Percentiles rank a stretch among this genome's conserved stretches.
phyloP scores from a whole-genome alignment of 2,329 filamentous ascomycete species.

The Fusarium robinianum region DNA sequence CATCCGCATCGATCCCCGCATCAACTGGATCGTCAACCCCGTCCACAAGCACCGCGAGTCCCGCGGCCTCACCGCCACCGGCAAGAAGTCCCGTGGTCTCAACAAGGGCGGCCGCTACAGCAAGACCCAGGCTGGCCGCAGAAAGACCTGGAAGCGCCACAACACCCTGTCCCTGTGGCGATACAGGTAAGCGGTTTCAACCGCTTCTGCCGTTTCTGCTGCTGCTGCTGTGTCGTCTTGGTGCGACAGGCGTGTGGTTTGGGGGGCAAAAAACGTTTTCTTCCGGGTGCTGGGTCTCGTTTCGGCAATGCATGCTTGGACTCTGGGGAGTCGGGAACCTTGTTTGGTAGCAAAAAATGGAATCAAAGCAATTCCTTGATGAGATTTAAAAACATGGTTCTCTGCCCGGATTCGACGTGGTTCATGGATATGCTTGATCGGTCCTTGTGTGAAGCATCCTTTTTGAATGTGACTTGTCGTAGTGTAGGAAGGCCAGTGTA shows the following conservation, averaged over 20 bases:
- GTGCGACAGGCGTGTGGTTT: slow-evolving; percentile 25
- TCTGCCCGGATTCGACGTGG: slow-evolving; percentile 17
- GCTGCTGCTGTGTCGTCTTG: slow-evolving; percentile 12
- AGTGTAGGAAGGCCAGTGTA: no score
- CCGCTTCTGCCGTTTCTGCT: slow-evolving; percentile 10
- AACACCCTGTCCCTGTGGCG: slow-evolving; percentile 99
- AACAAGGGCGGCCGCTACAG: slow-evolving; percentile 99
- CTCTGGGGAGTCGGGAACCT: slow-evolving; percentile 41
- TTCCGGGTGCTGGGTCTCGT: slow-evolving; percentile 36
- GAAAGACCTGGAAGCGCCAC: slow-evolving; percentile 99
- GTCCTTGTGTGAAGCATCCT: not conserved
- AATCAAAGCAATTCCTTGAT: slow-evolving; percentile 40
- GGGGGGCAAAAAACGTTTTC: slow-evolving; percentile 27
- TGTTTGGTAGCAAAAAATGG: slow-evolving; percentile 40
- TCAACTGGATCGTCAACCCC: slow-evolving; percentile 99
- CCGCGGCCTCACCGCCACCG: slow-evolving; percentile 95
- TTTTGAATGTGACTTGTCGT: no score
- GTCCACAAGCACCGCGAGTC: slow-evolving; percentile 99
- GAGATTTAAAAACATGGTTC: slow-evolving; percentile 35
- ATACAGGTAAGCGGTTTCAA: slow-evolving; percentile 72
- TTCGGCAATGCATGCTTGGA: slow-evolving; percentile 41
- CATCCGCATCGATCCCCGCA: slow-evolving; percentile 97
- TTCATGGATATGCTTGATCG: slow-evolving; percentile 1
- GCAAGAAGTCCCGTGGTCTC: slow-evolving; percentile 99
- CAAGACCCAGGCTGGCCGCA: slow-evolving; percentile 95